Base-by-base conservation (phyloP, 108 stramenopile species). In the Stephanodiscus minutulus region DNA sequence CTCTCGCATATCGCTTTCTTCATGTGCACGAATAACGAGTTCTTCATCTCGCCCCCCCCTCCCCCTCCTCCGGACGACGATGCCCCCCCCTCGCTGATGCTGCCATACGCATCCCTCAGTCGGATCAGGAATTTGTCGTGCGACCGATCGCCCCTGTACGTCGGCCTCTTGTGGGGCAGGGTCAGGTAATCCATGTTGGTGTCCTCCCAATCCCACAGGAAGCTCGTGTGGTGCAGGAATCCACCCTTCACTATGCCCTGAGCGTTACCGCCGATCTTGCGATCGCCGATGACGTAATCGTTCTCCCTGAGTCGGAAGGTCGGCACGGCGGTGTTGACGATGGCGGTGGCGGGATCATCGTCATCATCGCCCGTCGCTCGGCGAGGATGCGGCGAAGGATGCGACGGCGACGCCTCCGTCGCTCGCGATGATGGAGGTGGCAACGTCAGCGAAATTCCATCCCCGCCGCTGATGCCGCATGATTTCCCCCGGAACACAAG, bases 251-350 rank as follows among this genome's bases (percentile, higher is more conserved):
- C 79, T 58, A 98, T 97, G 28, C 85, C 50, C 70, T 98, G 98
- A 2, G 98, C 96, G 81, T 98, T 98, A 9, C 98, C 98, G 22
- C 89, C 98, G 70, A 98, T 85, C 88, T 98, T 98, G 10, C 72
- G 62, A 54, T 88, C 80, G 10, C 83, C 55, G 9, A 97, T 55
- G 20, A 95, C 88, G 76, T 97, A 98, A 74, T 98, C 96, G 68
- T 96, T 87, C 79, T 96, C 96, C 20, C 73, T 81, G 18, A 97
- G 73, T 12, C 35, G 41, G 60, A 91, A 91, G 0, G 2, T 28
- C 33, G 80, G 70, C n/a, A 68, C 9, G 25, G 6, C 29, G 41
- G 25, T 39, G 7, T 20, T 11, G 21, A n/a, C n/a, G n/a, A n/a
- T n/a, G n/a, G n/a, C n/a, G n/a, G n/a, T n/a, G n/a, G n/a, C n/a